phyloP scores from a whole-genome alignment of 352 stramenopile genomes.

The Peronospora tabacina region DNA sequence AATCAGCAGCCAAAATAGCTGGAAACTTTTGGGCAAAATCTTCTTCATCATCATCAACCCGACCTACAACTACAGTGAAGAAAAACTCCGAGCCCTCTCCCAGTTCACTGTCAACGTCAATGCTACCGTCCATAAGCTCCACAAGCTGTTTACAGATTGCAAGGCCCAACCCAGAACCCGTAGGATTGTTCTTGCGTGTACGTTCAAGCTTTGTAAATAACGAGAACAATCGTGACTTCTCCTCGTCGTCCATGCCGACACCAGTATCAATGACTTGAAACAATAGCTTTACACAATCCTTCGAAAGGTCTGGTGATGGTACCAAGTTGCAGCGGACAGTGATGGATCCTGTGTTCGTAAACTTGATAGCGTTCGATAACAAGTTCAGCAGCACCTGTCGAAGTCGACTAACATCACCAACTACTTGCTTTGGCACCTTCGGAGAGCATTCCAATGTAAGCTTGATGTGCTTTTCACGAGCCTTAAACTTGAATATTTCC shows the following conservation, averaged over 20 bases:
- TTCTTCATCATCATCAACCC: slow-evolving; percentile 50
- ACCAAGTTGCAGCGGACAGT: slow-evolving; percentile 57
- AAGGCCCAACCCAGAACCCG: slow-evolving; percentile 50
- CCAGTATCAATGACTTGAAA: slow-evolving; percentile 69
- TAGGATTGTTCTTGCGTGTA: slow-evolving; percentile 66
- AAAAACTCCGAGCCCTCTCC: slow-evolving; percentile 60
- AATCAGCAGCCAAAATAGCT: slow-evolving; percentile 26
- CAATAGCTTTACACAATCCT: slow-evolving; percentile 52
- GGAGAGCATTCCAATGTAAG: slow-evolving; percentile 53
- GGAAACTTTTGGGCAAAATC: slow-evolving; percentile 40
- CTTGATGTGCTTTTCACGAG: slow-evolving; percentile 73
- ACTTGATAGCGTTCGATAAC: slow-evolving; percentile 75
- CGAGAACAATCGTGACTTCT: slow-evolving; percentile 56
- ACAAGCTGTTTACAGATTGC: slow-evolving; percentile 72
- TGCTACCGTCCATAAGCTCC: slow-evolving; percentile 61
- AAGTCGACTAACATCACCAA: slow-evolving; percentile 57
- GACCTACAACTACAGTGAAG: slow-evolving; percentile 53
- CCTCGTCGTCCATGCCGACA: slow-evolving; percentile 56
- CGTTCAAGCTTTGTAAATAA: slow-evolving; percentile 60
- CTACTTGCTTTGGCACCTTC: slow-evolving; percentile 45
- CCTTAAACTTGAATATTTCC: slow-evolving; percentile 81
- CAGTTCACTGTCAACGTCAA: slow-evolving; percentile 63
- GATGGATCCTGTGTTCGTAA: slow-evolving; percentile 64
- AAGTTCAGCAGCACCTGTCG: slow-evolving; percentile 70
- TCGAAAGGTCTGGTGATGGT: slow-evolving; percentile 41